Conservation (phyloP, 208 protist genomes). For the Trypanosoma cruzi region DNA sequence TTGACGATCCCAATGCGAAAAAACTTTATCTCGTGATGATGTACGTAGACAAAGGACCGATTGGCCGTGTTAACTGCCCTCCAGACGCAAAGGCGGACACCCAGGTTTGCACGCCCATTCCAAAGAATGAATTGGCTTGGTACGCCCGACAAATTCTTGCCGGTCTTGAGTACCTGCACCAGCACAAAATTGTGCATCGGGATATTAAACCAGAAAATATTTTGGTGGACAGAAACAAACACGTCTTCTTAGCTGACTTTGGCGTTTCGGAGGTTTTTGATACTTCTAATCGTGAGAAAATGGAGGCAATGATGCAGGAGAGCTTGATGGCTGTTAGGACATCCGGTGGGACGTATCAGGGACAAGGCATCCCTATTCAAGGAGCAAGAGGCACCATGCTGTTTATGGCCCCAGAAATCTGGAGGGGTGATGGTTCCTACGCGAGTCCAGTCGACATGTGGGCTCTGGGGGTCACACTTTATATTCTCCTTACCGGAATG, state of each 20-base stretch:
- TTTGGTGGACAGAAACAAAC: no score
- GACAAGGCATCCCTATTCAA: conserved; percentile 17
- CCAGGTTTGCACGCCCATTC: conserved; percentile 47
- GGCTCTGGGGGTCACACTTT: conserved; percentile 36
- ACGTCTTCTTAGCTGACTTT: conserved; percentile 52
- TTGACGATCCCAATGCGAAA: no score
- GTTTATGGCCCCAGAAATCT: conserved; percentile 38
- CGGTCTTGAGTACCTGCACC: conserved; percentile 48
- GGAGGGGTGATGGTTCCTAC: conserved; percentile 27
- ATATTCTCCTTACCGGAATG: conserved; percentile 35
- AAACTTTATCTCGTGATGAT: conserved; percentile 94
- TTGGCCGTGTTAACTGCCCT: conserved; percentile 40
- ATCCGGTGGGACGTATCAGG: not conserved
- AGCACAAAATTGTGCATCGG: conserved; percentile 52
- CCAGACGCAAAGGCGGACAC: conserved; percentile 20
- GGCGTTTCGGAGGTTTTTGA: conserved; percentile 65
- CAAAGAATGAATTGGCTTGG: conserved; percentile 28
- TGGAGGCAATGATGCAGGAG: conserved; percentile 49
- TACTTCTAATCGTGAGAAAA: conserved; percentile 35
- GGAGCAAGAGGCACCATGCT: conserved; percentile 34
- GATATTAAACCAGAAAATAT: conserved; percentile 79
- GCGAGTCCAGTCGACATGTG: conserved; percentile 37
- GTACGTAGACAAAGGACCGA: conserved; percentile 80
- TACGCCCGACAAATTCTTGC: conserved; percentile 47
- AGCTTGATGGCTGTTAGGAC: conserved; percentile 42